A percentile compares a stretch with the other conserved stretches of the same genome.
These are phyloP conservation scores for Ophiostoma triangulosporum DNA, from an alignment of 2,329 filamentous ascomycete species.

Conservation along the genomic window DNA sequence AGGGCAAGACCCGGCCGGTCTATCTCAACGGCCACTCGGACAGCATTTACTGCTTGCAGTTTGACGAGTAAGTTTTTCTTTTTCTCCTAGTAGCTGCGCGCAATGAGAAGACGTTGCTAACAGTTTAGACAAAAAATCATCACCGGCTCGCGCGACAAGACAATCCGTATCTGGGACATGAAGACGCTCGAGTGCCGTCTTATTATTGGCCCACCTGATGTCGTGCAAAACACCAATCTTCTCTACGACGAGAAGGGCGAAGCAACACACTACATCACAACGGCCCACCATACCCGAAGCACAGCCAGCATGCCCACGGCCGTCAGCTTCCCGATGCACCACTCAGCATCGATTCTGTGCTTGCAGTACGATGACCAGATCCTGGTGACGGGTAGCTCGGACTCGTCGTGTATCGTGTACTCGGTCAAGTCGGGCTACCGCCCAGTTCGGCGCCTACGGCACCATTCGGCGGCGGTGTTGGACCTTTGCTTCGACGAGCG, in stretches of 20 bases:
- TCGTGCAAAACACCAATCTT: conserved; percentile 40
- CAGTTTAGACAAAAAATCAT: conserved; percentile 56
- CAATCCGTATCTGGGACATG: conserved; percentile 93
- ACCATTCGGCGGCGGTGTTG: conserved; percentile 78
- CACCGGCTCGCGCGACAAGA: conserved; percentile 88
- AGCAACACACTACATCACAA: conserved; percentile 40
- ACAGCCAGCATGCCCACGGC: conserved; percentile 37
- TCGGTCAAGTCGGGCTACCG: conserved; percentile 65
- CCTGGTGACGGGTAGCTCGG: conserved; percentile 88
- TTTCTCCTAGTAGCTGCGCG: neutral
- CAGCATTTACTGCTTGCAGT: conserved; percentile 95
- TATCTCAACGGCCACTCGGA: conserved; percentile 91
- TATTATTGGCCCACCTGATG: conserved; percentile 67
- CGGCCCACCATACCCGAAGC: conserved; percentile 19
- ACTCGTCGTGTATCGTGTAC: conserved; percentile 84
- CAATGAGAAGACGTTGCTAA: no score
- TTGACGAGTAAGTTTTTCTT: conserved; percentile 67
- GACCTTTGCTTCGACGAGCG: conserved; percentile 87
- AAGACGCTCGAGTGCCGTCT: conserved; percentile 73
- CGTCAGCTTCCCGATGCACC: conserved; percentile 49
- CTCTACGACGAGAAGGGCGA: conserved; percentile 38
- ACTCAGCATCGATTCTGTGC: conserved; percentile 87
- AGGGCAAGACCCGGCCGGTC: conserved; percentile 63
- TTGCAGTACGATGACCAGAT: conserved; percentile 89
- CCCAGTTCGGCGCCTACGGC: conserved; percentile 62